Evolutionary conservation across 1,139 yeast genomes (phyloP).

Genomic region (Pichia sp.): DNA sequence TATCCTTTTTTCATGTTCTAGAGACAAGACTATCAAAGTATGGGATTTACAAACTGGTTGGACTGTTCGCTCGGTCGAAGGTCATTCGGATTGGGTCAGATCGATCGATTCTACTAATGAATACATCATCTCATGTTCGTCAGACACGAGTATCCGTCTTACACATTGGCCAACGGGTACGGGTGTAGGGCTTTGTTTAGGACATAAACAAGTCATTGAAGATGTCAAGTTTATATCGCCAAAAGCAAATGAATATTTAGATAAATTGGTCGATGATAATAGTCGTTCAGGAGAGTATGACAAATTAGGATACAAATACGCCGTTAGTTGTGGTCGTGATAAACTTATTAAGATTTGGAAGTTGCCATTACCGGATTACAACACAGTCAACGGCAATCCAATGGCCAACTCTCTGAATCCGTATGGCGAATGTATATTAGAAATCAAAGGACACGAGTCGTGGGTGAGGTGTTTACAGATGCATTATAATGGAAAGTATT

Average conservation of each 20-base stretch:
- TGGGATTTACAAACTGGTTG: slow-evolving; percentile 80
- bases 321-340: slow-evolving; percentile 83
- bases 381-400: slow-evolving; percentile 44
- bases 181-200: slow-evolving; percentile 65
- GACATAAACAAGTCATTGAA: slow-evolving; percentile 86
- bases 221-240: slow-evolving; percentile 66
- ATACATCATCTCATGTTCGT: slow-evolving; percentile 72
- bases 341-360: slow-evolving; percentile 76
- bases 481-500: slow-evolving; percentile 74
- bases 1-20: slow-evolving; percentile 65
- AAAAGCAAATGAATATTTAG: slow-evolving; percentile 47
- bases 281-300: slow-evolving; percentile 27
- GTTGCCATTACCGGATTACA: slow-evolving; percentile 57
- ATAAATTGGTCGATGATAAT: slow-evolving; percentile 35
- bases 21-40: slow-evolving; percentile 69
- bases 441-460: slow-evolving; percentile 67
- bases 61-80: slow-evolving; percentile 63
- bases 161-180: slow-evolving; percentile 63
- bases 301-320: slow-evolving; percentile 57
- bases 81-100: slow-evolving; percentile 92
- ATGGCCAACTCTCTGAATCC: slow-evolving; percentile 52
- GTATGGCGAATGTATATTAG: slow-evolving; percentile 57
- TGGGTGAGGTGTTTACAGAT: slow-evolving; percentile 76
- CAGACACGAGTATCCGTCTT: slow-evolving; percentile 74
- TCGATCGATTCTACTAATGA: slow-evolving; percentile 44